These are phyloP conservation scores for Dictyostelium firmibasis DNA, from an alignment of 78 protist genomes.

Conservation along the genomic window DNA sequence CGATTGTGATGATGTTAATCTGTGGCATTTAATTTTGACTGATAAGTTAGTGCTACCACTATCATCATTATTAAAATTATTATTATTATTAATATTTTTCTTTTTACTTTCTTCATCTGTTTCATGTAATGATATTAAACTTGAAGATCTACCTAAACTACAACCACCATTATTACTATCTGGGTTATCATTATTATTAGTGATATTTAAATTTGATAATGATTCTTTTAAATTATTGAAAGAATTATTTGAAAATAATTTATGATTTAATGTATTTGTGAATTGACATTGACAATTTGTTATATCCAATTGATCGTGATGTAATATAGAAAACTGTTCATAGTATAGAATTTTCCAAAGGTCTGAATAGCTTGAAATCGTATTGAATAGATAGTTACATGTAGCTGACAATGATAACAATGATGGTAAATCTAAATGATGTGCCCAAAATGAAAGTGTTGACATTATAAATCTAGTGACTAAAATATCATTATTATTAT, in stretches of 20 bases:
- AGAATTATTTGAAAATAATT: background rate
- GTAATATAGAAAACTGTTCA: background rate
- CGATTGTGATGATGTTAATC: slow-evolving; percentile 7
- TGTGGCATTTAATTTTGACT: background rate
- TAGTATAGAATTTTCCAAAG: slow-evolving; percentile 43
- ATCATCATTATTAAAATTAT: background rate
- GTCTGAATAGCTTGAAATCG: slow-evolving; percentile 28
- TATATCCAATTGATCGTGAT: background rate
- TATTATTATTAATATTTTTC: background rate
- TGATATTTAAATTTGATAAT: background rate
- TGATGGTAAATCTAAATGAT: slow-evolving; percentile 34
- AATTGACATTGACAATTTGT: slow-evolving; percentile 13
- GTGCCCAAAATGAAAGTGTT: slow-evolving; percentile 66
- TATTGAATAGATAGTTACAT: slow-evolving; percentile 45
- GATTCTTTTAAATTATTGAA: background rate
- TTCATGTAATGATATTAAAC: background rate
- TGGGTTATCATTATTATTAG: background rate
- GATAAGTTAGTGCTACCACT: background rate
- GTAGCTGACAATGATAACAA: slow-evolving; percentile 37
- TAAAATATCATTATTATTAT: background rate
- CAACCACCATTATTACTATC: background rate
- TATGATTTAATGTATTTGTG: background rate
- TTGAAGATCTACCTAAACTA: background rate
- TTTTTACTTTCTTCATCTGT: background rate
- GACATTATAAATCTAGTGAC: slow-evolving; percentile 53